Evolutionary conservation across 164 flowering plant species (phyloP).

Genomic region (Macadamia tetraphylla): DNA sequence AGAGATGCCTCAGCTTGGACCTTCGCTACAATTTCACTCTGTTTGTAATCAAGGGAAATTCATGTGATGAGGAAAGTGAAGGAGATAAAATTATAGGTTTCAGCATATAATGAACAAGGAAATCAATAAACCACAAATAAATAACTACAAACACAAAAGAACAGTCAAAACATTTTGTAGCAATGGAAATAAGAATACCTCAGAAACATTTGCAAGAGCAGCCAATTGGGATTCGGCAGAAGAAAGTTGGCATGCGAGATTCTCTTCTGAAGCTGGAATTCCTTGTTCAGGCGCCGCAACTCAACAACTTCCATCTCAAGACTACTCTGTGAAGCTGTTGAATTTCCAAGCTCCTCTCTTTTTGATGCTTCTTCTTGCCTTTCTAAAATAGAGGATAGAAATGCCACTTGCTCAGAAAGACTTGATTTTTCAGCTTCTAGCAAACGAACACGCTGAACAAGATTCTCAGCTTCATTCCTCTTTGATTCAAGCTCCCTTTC

Average conservation of each 20-base stretch:
- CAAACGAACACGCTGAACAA: slow-evolving; percentile 21
- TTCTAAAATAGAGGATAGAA: no score
- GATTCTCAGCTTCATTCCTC: slow-evolving; percentile 80
- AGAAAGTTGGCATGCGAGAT: slow-evolving; percentile 60
- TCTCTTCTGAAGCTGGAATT: slow-evolving; percentile 89
- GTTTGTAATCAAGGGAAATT: not conserved
- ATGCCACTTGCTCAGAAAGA: slow-evolving; percentile 45
- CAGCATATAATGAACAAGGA: not conserved
- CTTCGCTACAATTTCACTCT: slow-evolving; percentile 80
- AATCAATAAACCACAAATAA: no score
- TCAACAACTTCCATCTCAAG: slow-evolving; percentile 82
- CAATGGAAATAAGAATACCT: slow-evolving; percentile 33
- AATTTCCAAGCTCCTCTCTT: slow-evolving; percentile 49
- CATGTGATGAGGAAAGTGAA: not conserved
- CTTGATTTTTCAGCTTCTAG: slow-evolving; percentile 56
- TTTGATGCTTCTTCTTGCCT: slow-evolving; percentile 72
- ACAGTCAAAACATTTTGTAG: no score
- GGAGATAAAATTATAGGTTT: not conserved
- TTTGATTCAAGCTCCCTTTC: slow-evolving; percentile 67
- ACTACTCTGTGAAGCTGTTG: slow-evolving; percentile 58
- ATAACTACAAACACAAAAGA: no score
- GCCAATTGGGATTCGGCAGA: slow-evolving; percentile 62
- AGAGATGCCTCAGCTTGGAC: slow-evolving; percentile 66
- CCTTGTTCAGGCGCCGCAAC: slow-evolving; percentile 81
- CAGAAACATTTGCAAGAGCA: slow-evolving; percentile 72